Conservation (phyloP, 176 grass and related monocot genomes). For the Oryza rufipogon region DNA sequence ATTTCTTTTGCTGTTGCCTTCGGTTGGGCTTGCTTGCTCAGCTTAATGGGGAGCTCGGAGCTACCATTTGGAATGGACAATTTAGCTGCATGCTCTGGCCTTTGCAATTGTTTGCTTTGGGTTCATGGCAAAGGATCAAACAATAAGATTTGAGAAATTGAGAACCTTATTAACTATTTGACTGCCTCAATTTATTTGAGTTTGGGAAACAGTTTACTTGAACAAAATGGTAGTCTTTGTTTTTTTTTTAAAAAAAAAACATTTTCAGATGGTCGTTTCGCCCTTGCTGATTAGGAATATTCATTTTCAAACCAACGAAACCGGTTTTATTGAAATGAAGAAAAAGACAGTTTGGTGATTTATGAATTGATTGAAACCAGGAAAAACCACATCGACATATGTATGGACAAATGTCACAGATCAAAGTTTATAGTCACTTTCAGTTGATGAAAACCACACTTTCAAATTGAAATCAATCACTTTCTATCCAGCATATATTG, state of each 20-base stretch:
- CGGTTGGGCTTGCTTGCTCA: background rate
- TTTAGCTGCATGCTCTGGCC: background rate
- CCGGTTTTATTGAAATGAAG: background rate
- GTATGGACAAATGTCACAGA: background rate
- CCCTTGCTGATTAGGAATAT: too few species aligned
- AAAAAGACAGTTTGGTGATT: background rate
- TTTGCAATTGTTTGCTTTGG: background rate
- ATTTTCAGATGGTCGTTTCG: background rate
- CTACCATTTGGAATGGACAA: constrained; percentile 17
- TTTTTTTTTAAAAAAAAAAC: too few species aligned
- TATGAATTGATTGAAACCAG: background rate
- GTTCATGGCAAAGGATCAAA: background rate
- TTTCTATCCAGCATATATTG: background rate
- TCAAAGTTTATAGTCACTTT: background rate
- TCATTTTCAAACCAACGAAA: background rate
- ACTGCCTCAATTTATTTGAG: background rate
- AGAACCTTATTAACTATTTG: background rate
- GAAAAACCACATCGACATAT: background rate
- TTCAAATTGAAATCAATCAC: background rate
- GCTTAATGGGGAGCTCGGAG: background rate
- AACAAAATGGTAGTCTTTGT: background rate
- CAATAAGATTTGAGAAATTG: background rate
- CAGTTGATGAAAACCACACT: background rate
- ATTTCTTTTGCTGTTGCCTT: constrained; percentile 7
- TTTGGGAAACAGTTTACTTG: background rate